phyloP scores from a whole-genome alignment of 2,329 filamentous ascomycete genomes.

The Domatiomyces catenatus region DNA sequence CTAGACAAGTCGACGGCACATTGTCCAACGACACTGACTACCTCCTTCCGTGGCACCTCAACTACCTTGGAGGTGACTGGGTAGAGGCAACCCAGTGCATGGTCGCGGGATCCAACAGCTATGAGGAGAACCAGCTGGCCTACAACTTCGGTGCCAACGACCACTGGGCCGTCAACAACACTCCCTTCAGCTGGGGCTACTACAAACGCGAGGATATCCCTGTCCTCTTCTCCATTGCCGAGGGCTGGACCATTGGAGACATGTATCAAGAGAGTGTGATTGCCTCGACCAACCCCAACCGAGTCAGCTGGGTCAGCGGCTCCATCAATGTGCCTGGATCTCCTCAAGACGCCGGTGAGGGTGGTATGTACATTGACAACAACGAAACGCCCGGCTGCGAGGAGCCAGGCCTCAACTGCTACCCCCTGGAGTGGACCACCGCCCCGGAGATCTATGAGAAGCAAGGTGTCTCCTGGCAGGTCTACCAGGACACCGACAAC shows the following conservation, averaged over 20 bases:
- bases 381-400: conserved; percentile 37
- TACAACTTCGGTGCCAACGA: conserved; percentile 38
- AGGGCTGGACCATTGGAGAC: conserved; percentile 40
- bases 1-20: conserved; percentile 24
- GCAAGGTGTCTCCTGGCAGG: conserved; percentile 35
- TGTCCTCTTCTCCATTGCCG: conserved; percentile 39
- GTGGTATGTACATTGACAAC: conserved; percentile 37
- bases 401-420: conserved; percentile 32
- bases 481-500: conserved; percentile 37
- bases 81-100: conserved; percentile 40
- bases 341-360: conserved; percentile 28
- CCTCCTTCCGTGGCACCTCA: conserved; percentile 40
- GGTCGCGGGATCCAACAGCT: conserved; percentile 37
- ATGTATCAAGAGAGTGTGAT: conserved; percentile 42
- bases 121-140: conserved; percentile 37
- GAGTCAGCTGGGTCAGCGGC: conserved; percentile 37
- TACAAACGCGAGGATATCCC: conserved; percentile 38
- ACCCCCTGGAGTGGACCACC: conserved; percentile 40
- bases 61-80: conserved; percentile 38
- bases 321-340: conserved; percentile 37
- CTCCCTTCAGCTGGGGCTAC: conserved; percentile 39
- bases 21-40: conserved; percentile 29
- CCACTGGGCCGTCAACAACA: conserved; percentile 40
- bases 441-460: conserved; percentile 35
- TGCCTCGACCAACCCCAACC: conserved; percentile 38